phyloP scores from a whole-genome alignment of 2,329 filamentous ascomycete genomes.

The Periconia sp. region DNA sequence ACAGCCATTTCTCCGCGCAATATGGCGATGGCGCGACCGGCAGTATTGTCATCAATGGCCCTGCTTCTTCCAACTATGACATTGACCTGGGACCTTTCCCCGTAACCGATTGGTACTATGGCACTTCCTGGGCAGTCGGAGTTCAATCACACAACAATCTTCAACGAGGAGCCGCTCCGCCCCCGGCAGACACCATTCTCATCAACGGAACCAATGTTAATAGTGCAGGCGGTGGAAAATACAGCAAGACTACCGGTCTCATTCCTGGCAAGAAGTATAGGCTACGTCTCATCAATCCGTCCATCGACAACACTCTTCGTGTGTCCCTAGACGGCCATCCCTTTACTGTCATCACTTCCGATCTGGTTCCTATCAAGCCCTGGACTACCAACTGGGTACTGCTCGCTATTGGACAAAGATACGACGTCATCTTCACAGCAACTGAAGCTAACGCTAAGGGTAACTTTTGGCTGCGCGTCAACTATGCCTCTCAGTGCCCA shows the following conservation, averaged over 20 bases:
- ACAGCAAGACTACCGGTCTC: constrained; percentile 17
- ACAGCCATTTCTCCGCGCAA: constrained; percentile 40
- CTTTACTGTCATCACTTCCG: constrained; percentile 43
- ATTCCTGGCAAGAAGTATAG: constrained; percentile 55
- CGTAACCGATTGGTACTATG: constrained; percentile 63
- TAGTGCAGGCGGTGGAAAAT: constrained; percentile 42
- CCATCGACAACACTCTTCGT: constrained; percentile 23
- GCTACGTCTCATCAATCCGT: constrained; percentile 58
- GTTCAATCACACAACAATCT: constrained; percentile 24
- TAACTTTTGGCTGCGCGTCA: constrained; percentile 49
- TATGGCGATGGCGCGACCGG: constrained; percentile 46
- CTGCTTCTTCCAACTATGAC: constrained; percentile 50
- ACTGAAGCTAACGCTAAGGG: constrained; percentile 39
- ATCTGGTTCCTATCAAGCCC: constrained; percentile 44
- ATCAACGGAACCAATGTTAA: constrained; percentile 29
- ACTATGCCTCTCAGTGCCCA: constrained; percentile 37
- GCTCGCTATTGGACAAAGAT: constrained; percentile 46
- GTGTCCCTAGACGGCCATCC: constrained; percentile 40
- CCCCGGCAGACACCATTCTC: constrained; percentile 44
- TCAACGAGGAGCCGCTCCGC: constrained; percentile 31
- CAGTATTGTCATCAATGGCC: constrained; percentile 43
- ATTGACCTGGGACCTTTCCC: constrained; percentile 61
- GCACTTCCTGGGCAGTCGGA: constrained; percentile 18
- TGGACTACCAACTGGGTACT: constrained; percentile 40
- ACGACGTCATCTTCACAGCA: constrained; percentile 47